Evolutionary conservation across 768 basidiomycete genomes (phyloP), one percentile per base, ranked within the genome.

Genomic region (Mycena kentingensis): DNA sequence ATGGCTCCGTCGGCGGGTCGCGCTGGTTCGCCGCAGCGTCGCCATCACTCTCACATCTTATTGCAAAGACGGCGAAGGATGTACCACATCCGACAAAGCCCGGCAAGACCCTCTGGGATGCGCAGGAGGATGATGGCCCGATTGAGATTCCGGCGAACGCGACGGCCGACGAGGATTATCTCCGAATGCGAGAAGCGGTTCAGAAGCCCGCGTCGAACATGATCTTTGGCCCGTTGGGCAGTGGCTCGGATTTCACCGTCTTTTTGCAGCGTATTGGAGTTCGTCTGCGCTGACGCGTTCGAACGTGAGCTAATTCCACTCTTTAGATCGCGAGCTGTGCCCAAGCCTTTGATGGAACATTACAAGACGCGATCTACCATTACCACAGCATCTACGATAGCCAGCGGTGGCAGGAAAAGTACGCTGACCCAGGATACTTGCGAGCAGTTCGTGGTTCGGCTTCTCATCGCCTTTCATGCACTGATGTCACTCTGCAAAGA

Each of bases 201-300:
- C 66, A 77, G 57, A 55, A 62, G 42, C 63, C 62, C 65, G 66
- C 71, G 24, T 65, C 71, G 10, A 63, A 68, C n/a, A 72, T 69
- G 3, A 79, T 77, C 18, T 68, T 93, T 29, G 32, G 35, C 0
- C 79, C 89, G 15, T 71, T 93, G n/a, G 92, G 92, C 34, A 89
- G 86, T 46, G 92, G 92, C 22, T 92, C 90, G 52, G 96, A 98
- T 68, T 98, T 79, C 60, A 97, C 95, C 0, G 87, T 92, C 10
- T 97, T 98, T 73, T 70, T 98, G 61, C 92, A 98, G 67, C 76
- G 85, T 43, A 63, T 81, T 19, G 80, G 80, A n/a, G 76, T 76
- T 62, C 35, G 71, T 63, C 13, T 25, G 21, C 28, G 8, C 39
- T 35, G 21, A 5, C 32, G 22, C 15, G 18, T 52, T 34, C 13